Percentiles rank a stretch among this genome's conserved stretches.
Conservation (phyloP, 495 filamentous ascomycete species). For the Neurospora tetraspora region DNA sequence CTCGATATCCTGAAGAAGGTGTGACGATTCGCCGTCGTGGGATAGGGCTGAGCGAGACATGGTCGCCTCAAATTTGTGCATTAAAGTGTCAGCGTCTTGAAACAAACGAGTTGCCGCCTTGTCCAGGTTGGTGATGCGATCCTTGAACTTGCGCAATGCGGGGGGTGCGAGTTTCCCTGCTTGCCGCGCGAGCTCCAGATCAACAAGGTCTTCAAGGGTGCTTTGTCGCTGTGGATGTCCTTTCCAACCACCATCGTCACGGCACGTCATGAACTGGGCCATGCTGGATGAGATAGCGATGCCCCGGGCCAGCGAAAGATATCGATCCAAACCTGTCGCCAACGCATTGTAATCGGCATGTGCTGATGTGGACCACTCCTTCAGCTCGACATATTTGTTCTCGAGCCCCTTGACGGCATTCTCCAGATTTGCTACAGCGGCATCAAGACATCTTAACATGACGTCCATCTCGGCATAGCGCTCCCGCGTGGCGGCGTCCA, state of each 20-base stretch:
- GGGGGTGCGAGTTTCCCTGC: slow-evolving; percentile 45
- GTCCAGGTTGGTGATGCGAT: slow-evolving; percentile 36
- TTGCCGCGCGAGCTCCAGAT: slow-evolving; percentile 52
- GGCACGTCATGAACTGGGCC: slow-evolving; percentile 44
- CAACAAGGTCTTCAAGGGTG: slow-evolving; percentile 64
- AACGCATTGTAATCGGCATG: slow-evolving; percentile 59
- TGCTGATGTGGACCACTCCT: slow-evolving; percentile 61
- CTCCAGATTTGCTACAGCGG: slow-evolving; percentile 72
- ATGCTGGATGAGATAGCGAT: slow-evolving; percentile 46
- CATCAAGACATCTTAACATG: slow-evolving; percentile 61
- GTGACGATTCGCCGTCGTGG: slow-evolving; percentile 31
- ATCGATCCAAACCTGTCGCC: slow-evolving; percentile 57
- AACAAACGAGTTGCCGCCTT: slow-evolving; percentile 35
- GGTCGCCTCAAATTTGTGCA: slow-evolving; percentile 38
- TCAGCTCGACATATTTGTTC: slow-evolving; percentile 60
- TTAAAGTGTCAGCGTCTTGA: slow-evolving; percentile 34
- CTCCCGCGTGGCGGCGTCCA: slow-evolving; percentile 39
- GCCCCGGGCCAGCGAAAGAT: slow-evolving; percentile 49
- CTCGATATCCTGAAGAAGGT: slow-evolving; percentile 74
- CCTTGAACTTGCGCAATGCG: slow-evolving; percentile 35
- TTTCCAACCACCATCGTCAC: slow-evolving; percentile 32
- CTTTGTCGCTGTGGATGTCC: slow-evolving; percentile 25
- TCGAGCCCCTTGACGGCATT: slow-evolving; percentile 65
- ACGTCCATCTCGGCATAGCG: slow-evolving; percentile 57
- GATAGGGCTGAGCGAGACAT: slow-evolving; percentile 32